Evolutionary conservation across 768 basidiomycete genomes (phyloP), one percentile per base, ranked within the genome.

Genomic region (Nevesoporus exiguus): DNA sequence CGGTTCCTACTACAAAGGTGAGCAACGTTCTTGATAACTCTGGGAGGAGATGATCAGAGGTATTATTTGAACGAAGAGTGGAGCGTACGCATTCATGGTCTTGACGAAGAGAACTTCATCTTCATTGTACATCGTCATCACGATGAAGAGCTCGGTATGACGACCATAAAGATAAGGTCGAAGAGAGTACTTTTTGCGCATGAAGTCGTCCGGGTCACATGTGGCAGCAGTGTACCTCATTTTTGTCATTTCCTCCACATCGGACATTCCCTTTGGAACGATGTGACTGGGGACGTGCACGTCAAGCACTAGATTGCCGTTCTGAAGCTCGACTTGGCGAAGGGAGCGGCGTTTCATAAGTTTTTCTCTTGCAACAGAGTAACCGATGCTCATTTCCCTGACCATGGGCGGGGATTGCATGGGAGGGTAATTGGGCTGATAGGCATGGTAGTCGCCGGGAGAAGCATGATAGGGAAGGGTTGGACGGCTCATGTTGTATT

Each of bases 61-160:
- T n/a, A 51, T 50, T 41, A 42, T 56, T 52, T 34, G 22, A 17
- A 49, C 13, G 7, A 40, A 51, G 41, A 48, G 22, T 5, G 22
- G 39, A 40, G 77, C 86, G 64, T 64, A 87, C 85, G 88, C 82
- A 61, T 92, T 91, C 88, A 93, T 91, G 11, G 90, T 93, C 65
- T 78, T 81, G 65, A 76, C 76, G 67, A 91, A 92, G 25, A 90
- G 75, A 9, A 85, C 75, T 65, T 91, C 88, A 65, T 91, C 90
- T 74, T 97, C 93, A 68, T 95, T 95, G 70, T 91, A 91, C 92
- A 96, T 95, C 41, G 93, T 96, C 84, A 96, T 90, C 39, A 95
- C 93, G 61, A 97, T 91, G 73, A 96, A 94, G 14, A 97, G 78
- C 71, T 96, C 94, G 9, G 93, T 96, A 49, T 85, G 79, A 50